Evolutionary conservation across 768 basidiomycete species (phyloP), one percentile per base, ranked within the genome.

Genomic region (Coprinopsis strossmayeri): DNA sequence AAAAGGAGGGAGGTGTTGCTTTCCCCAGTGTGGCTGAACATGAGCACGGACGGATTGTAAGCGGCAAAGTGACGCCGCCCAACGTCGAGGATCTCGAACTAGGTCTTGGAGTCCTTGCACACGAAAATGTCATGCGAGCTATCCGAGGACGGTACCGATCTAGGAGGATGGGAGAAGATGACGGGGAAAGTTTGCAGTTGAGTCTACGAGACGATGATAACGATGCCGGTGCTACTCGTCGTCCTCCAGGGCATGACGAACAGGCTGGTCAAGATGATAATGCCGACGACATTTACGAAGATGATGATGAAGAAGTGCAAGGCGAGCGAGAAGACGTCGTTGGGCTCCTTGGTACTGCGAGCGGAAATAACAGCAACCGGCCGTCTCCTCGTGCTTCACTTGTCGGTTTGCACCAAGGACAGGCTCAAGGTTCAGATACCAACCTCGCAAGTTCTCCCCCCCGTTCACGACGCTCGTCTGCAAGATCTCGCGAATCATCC

Each of bases 11-110:
- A 51, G 35, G 62, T 3, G 59, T 63, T 34, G 63, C 59, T 15
- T 61, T 67, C 57, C 69, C 69, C 11, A 65, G 60, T 21, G 40
- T 42, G 5, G 57, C 62, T 3, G 57, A 58, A 44, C 43, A n/a
- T 9, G 52, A 50, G 27, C 49, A 48, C 12, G 28, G 48, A 15
- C 15, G 26, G 40, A 46, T 40, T 15, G 48, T 34, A 18, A 17
- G 35, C 9, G 40, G 18, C 9, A 18, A 25, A 42, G 40, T 18
- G 10, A 42, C 40, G 4, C 40, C 40, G 18, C 18, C 15, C 5
- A 42, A 26, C 27, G 21, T 15, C 28, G 37, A 26, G 20, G 24
- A 46, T 30, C 12, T 38, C 32, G 50, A 51, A 27, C 37, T 45
- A 3, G 43, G 43, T 3, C 12, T 45, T 5, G 43, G 43, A n/a